A percentile compares a stretch with the other conserved stretches of the same genome.
Evolutionary conservation across 2,329 filamentous ascomycete genomes (phyloP).

Genomic region (Niveomyces coronatus): DNA sequence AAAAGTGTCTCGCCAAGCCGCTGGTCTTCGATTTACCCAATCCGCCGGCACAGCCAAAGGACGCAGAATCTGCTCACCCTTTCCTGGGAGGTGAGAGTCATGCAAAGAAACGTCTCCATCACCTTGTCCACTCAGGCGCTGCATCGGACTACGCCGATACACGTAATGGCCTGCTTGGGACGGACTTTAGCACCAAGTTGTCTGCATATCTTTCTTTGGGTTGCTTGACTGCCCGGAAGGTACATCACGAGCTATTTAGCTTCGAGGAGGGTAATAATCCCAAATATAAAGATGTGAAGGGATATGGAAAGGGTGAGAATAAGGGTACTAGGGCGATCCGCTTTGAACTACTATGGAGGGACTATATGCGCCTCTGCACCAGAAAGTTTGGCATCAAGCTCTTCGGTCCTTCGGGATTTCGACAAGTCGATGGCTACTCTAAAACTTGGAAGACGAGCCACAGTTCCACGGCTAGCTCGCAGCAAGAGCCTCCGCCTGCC

Average conservation of each 20-base stretch:
- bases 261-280: slow-evolving; percentile 55
- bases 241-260: slow-evolving; percentile 55
- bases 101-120: slow-evolving; percentile 46
- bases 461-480: slow-evolving; percentile 16
- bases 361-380: slow-evolving; percentile 71
- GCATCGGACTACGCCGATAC: slow-evolving; percentile 59
- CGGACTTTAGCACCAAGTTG: slow-evolving; percentile 65
- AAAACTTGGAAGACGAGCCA: slow-evolving; percentile 40
- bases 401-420: slow-evolving; percentile 56
- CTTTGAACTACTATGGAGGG: slow-evolving; percentile 67
- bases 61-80: slow-evolving; percentile 49
- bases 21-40: slow-evolving; percentile 40
- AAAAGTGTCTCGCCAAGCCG: slow-evolving; percentile 46
- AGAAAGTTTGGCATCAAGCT: slow-evolving; percentile 57
- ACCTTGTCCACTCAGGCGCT: slow-evolving; percentile 50
- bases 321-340: slow-evolving; percentile 59
- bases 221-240: slow-evolving; percentile 60
- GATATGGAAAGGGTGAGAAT: slow-evolving; percentile 62
- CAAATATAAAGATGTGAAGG: slow-evolving; percentile 30
- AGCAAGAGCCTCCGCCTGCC: slow-evolving; percentile 31
- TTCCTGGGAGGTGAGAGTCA: slow-evolving; percentile 57
- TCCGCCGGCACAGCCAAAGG: slow-evolving; percentile 42
- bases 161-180: slow-evolving; percentile 59
- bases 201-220: slow-evolving; percentile 65
- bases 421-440: slow-evolving; percentile 29